Evolutionary conservation across 129 eudicot genomes (phyloP).

Genomic region (Dittrichia graveolens): DNA sequence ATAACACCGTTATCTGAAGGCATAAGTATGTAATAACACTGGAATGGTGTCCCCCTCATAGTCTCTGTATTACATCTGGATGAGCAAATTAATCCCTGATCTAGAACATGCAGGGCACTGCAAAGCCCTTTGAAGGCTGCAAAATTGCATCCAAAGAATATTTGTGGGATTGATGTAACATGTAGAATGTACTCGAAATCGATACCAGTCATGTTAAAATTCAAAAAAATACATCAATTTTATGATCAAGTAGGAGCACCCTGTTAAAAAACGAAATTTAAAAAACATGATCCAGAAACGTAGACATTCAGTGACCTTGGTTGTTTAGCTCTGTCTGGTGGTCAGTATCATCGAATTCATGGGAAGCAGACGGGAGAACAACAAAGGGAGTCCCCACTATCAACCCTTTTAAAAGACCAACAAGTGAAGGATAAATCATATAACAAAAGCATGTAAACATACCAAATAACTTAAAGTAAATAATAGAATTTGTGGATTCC

Average conservation of each 20-base stretch:
- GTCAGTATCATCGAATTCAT: constrained; percentile 65
- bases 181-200: constrained; percentile 14
- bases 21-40: constrained; percentile 74
- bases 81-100: constrained; percentile 87
- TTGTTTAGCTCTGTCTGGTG: constrained; percentile 57
- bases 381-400: constrained; percentile 69
- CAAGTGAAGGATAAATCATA: constrained; percentile 14
- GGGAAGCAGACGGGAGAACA: constrained; percentile 66
- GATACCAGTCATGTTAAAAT: background rate
- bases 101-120: constrained; percentile 62
- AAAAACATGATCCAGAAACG: constrained; percentile 14
- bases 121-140: constrained; percentile 84
- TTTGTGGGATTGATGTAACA: constrained; percentile 17
- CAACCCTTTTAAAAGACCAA: constrained; percentile 54
- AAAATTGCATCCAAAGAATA: constrained; percentile 27
- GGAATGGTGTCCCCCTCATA: constrained; percentile 60
- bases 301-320: constrained; percentile 47
- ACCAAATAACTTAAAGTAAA: constrained; percentile 10
- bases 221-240: background rate
- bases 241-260: background rate
- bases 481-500: background rate
- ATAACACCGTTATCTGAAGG: constrained; percentile 81
- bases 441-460: background rate
- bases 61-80: constrained; percentile 78
- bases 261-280: background rate